These are phyloP conservation scores for Aspergillus baeticus DNA, from an alignment of 495 filamentous ascomycete genomes.

Conservation along the genomic window DNA sequence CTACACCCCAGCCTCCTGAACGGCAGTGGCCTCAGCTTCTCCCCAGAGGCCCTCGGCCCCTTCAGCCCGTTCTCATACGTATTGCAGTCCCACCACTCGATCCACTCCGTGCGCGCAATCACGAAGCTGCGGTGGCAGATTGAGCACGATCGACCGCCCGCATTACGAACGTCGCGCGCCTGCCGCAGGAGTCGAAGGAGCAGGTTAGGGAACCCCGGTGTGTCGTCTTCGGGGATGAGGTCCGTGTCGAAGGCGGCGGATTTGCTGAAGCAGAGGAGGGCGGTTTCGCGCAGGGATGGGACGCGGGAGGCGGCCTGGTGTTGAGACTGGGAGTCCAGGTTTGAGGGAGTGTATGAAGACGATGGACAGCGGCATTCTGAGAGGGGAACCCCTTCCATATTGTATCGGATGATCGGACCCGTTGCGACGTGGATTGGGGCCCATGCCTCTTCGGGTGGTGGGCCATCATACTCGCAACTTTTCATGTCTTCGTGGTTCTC, in stretches of 20 bases:
- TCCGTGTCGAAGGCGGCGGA: constrained; percentile 41
- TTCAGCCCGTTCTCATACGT: constrained; percentile 47
- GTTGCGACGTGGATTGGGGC: constrained; percentile 44
- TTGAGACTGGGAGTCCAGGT: too few relatives aligned
- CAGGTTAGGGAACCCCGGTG: constrained; percentile 39
- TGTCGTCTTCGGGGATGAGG: constrained; percentile 35
- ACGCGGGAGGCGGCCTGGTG: constrained; percentile 22
- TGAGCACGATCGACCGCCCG: constrained; percentile 57
- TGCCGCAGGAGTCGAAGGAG: constrained; percentile 39
- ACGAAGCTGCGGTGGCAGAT: constrained; percentile 58
- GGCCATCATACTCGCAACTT: constrained; percentile 26
- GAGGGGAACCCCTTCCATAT: constrained; percentile 42
- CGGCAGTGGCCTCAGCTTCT: constrained; percentile 50
- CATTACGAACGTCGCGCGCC: constrained; percentile 43
- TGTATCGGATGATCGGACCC: constrained; percentile 39
- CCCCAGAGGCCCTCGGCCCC: constrained; percentile 33
- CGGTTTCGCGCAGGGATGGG: constrained; percentile 59
- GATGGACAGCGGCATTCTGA: constrained; percentile 1
- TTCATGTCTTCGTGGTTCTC: constrained; percentile 14
- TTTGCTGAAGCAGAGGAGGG: constrained; percentile 48
- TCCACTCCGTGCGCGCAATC: constrained; percentile 64
- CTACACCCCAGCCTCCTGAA: constrained; percentile 66
- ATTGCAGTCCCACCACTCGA: constrained; percentile 67
- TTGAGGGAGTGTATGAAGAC: background rate
- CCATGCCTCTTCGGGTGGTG: constrained; percentile 38